Evolutionary conservation across 306 rosid species (phyloP), one percentile per base, ranked within the genome.

Genomic region (Medicago arabica): DNA sequence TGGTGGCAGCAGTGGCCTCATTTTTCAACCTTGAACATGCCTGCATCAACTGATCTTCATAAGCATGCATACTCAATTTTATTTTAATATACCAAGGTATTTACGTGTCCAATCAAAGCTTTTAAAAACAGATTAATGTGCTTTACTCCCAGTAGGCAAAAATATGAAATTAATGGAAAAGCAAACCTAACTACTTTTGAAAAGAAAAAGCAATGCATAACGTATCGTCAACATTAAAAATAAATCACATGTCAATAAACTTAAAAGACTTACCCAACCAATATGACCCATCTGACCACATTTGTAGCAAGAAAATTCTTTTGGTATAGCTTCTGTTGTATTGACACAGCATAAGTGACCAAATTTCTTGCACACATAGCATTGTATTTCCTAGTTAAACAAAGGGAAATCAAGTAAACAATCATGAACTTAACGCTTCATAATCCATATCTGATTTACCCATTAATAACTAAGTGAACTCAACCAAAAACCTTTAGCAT

Each of bases 281-380:
- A 92, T 82, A 77, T 95, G 99, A 14, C 99, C 99, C 74, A 82
- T 46, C 62, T 78, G 81, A 58, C 99, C 98, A 68, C 99, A 95
- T 83, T 73, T 90, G 79, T 90, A 95, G 82, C 98, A 95, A 39
- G 97, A 95, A 84, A 89, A 36, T 60, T 81, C 92, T 79, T 77
- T 50, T 1, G 78, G 31, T 16, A 51, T 69, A 59, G 72, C 54
- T 55, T 85, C 80, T 7, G 51, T 77, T 73, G 87, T 69, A 61
- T 68, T 80, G 71, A 81, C 82, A 55, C 99, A 96, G 53, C 99
- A 92, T 46, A 96, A 80, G 78, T 96, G 98, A 14, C 97, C 99
- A 85, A 85, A 83, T 23, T 21, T 81, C 86, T 88, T 88, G 91
- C 99, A 90, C 23, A 88, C 80, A 79, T 90, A 92, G 69, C 99